Conservation (phyloP, 2,329 filamentous ascomycete genomes). For the Claviceps sp. region DNA sequence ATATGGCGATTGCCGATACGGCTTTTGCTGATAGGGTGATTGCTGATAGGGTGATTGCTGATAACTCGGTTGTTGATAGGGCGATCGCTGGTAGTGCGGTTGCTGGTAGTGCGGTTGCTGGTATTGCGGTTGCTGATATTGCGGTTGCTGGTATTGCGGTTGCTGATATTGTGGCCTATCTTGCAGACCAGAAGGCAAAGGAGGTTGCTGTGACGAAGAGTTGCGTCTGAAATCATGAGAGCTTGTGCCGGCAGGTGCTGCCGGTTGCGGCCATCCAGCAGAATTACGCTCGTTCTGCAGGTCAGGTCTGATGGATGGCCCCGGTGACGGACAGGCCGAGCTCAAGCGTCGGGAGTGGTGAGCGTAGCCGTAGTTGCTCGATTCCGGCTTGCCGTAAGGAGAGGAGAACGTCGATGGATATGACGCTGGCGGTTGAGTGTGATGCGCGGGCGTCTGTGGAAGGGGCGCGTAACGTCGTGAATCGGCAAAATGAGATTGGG, state of each 20-base stretch:
- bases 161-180: background rate
- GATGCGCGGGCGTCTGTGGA: slow-evolving; percentile 17
- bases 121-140: background rate
- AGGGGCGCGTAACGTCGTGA: slow-evolving; percentile 25
- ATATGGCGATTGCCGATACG: too few relatives aligned
- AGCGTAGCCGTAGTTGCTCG: slow-evolving; percentile 23
- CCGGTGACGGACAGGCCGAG: slow-evolving; percentile 18
- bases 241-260: slow-evolving; percentile 20
- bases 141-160: background rate
- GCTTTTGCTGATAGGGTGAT: too few relatives aligned
- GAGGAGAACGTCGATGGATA: slow-evolving; percentile 26
- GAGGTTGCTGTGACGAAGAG: slow-evolving; percentile 13
- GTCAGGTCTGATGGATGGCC: slow-evolving; percentile 18
- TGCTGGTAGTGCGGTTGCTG: background rate
- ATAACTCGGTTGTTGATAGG: too few relatives aligned
- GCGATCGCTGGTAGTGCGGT: background rate
- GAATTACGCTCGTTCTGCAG: slow-evolving; percentile 23
- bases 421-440: slow-evolving; percentile 7
- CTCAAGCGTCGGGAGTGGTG: slow-evolving; percentile 15
- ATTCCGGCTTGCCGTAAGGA: slow-evolving; percentile 25
- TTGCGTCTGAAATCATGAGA: slow-evolving; percentile 16
- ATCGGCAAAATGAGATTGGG: slow-evolving; percentile 18
- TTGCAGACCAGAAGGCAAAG: background rate
- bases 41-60: too few relatives aligned
- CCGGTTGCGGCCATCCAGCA: slow-evolving; percentile 24